These are phyloP conservation scores for Pittosporum tobira DNA, from an alignment of 129 eudicot genomes.

Conservation along the genomic window DNA sequence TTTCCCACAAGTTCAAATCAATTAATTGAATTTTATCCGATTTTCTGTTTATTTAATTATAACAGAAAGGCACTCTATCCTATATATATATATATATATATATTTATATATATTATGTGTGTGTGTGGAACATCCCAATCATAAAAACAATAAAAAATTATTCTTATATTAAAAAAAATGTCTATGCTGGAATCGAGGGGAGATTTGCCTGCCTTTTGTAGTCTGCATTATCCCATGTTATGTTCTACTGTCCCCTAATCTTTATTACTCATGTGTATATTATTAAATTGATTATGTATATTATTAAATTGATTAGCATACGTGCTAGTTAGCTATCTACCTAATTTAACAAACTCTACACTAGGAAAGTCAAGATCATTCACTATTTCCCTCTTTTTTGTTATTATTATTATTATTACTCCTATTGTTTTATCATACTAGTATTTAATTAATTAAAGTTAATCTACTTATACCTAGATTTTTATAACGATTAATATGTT, in stretches of 20 bases:
- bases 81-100: no score
- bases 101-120: background rate
- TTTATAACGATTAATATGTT: no score
- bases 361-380: background rate
- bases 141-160: background rate
- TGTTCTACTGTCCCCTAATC: slow-evolving; percentile 12
- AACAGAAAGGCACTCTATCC: background rate
- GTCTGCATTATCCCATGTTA: slow-evolving; percentile 8
- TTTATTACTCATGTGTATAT: background rate
- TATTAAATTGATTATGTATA: background rate
- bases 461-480: no score
- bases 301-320: no score
- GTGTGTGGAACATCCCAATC: slow-evolving; percentile 12
- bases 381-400: no score
- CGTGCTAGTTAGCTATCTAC: background rate
- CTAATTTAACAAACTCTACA: background rate
- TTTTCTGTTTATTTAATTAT: background rate
- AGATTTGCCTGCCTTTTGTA: slow-evolving; percentile 29
- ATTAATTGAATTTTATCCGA: background rate
- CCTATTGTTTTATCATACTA: no score
- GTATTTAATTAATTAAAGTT: no score
- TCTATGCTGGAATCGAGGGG: slow-evolving; percentile 21
- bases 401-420: no score
- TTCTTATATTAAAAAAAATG: background rate
- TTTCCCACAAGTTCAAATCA: background rate